Percentiles rank a stretch among this genome's conserved stretches.
phyloP scores from a whole-genome alignment of 345 rosid species.

The Eucalyptus sp. region DNA sequence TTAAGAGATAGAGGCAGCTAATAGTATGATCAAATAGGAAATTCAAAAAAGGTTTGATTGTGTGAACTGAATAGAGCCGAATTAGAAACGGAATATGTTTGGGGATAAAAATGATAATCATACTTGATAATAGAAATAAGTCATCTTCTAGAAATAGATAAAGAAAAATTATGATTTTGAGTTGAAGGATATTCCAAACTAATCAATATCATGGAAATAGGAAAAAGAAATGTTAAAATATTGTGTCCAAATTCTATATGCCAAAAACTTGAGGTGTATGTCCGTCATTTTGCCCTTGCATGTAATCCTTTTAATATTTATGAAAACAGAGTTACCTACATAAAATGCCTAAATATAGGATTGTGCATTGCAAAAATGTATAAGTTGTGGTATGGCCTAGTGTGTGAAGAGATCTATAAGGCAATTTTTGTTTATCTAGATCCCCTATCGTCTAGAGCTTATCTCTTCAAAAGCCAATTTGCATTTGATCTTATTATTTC shows the following conservation, averaged over 20 bases:
- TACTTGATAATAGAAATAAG: too few species aligned
- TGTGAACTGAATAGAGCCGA: too few species aligned
- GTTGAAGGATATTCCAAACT: too few species aligned
- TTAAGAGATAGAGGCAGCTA: too few species aligned
- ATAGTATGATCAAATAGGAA: too few species aligned
- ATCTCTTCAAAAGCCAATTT: not conserved
- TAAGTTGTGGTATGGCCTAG: not conserved
- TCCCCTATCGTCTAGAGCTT: fast-evolving
- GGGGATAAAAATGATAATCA: too few species aligned
- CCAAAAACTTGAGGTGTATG: not conserved
- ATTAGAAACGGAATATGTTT: too few species aligned
- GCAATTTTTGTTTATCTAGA: too few species aligned
- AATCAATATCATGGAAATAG: too few species aligned
- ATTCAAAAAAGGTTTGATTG: too few species aligned
- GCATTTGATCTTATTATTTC: not conserved
- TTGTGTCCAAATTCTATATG: not conserved
- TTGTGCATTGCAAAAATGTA: not conserved
- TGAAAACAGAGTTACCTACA: not conserved
- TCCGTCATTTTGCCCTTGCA: fast-evolving
- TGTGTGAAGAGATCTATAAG: fast-evolving
- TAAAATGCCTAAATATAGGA: not conserved
- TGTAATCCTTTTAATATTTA: not conserved
- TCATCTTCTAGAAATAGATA: too few species aligned
- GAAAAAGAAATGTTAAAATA: not conserved
- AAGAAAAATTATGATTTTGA: too few species aligned